Evolutionary conservation across 2,329 filamentous ascomycete species (phyloP).

Genomic region (Colletotrichum incanum): DNA sequence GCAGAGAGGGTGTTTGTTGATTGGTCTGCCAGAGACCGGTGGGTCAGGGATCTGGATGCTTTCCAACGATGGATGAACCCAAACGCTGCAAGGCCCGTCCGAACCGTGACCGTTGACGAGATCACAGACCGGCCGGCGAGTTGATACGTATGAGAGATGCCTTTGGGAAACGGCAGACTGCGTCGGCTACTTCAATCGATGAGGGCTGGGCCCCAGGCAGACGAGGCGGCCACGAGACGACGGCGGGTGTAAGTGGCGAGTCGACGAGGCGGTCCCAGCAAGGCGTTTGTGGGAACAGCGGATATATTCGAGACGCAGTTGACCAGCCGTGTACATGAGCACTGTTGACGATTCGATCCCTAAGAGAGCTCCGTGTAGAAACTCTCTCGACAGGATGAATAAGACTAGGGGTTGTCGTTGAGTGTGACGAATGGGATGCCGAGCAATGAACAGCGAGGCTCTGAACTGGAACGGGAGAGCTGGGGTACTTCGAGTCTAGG

Average conservation of each 20-base stretch:
- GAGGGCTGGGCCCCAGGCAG: conserved; percentile 26
- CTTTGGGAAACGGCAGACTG: background rate
- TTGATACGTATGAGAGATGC: background rate
- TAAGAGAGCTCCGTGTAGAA: conserved; percentile 39
- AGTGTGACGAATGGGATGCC: conserved; percentile 20
- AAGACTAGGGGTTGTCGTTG: conserved; percentile 16
- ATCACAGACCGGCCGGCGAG: conserved; percentile 19
- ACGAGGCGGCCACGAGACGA: conserved; percentile 16
- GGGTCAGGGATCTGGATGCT: conserved; percentile 22
- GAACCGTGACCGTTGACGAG: background rate
- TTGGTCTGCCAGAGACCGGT: conserved; percentile 42
- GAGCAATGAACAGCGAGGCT: conserved; percentile 22
- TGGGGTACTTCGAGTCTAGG: conserved; percentile 11
- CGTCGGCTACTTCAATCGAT: conserved; percentile 21
- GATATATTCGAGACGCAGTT: conserved; percentile 38
- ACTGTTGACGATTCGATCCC: conserved; percentile 32
- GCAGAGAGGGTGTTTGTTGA: background rate
- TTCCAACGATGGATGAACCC: conserved; percentile 14
- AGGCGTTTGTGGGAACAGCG: conserved; percentile 19
- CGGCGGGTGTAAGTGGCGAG: conserved; percentile 17
- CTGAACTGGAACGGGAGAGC: conserved; percentile 6
- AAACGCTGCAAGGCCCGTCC: conserved; percentile 9
- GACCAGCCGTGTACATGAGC: conserved; percentile 44
- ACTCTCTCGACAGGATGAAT: conserved; percentile 34
- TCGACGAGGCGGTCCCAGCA: conserved; percentile 15